Base-by-base conservation (phyloP, 2,329 filamentous ascomycete species). In the Gaeumannomyces tritici region DNA sequence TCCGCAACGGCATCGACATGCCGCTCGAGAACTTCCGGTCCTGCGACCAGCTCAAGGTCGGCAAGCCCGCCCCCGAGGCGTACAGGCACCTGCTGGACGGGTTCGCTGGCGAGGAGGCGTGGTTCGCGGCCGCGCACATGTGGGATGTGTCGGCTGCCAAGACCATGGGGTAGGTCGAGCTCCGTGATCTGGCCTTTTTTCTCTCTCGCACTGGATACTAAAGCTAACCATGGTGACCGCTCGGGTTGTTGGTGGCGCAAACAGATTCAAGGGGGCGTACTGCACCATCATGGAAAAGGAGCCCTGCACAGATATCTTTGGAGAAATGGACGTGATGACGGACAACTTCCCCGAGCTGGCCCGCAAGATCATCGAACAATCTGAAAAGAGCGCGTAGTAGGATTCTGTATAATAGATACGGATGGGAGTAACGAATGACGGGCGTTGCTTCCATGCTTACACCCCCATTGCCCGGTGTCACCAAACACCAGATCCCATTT, bases 41-140 rank as follows among this genome's bases (percentile, higher is more conserved):
- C 13, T 84, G 81, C 64, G 80, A 83, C 66, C 69, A 67, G 0
- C 67, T 66, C 13, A 76, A 77, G 0, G 69, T 81, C 6, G 79
- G 75, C 7, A 83, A 84, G 67, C 81, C 81, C 1, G 75, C 76
- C 0, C 68, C 78, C 9, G 74, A 67, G 7, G 77, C 78, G 0
- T 84, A 84, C 67, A 65, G 68, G 65, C 72, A 75, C 3, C 66
- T 79, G 12, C 70, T 78, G 57, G 63, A 63, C 0, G 67, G 67
- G 0, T 72, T 77, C 60, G 74, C 73, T 62, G 67, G 65, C 24
- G 64, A 59, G 29, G 61, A 58, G 59, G 65, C 67, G 3, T 83
- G 80, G 80, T 83, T 83, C 69, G 81, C 79, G 0, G 81, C 82
- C 1, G 81, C 80, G 18, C 81, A 84, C 71, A 79, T 81, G 75